Percentiles rank a stretch among this genome's conserved stretches.
These are phyloP conservation scores for Boletus reticuloceps DNA, from an alignment of 768 basidiomycete genomes.

Conservation along the genomic window DNA sequence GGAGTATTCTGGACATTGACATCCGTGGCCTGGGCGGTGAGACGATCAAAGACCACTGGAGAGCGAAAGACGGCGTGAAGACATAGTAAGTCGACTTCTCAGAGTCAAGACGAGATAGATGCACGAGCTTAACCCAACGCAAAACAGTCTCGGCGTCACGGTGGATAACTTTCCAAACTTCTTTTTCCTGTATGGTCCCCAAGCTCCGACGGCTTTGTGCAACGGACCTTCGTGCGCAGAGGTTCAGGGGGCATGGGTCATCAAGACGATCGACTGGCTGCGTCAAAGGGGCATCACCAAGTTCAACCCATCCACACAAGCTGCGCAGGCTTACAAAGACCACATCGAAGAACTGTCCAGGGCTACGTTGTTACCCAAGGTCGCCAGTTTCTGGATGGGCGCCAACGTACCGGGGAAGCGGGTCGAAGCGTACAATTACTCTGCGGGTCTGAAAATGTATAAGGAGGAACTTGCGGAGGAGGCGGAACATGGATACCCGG, in stretches of 20 bases:
- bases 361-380: constrained; percentile 1
- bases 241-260: constrained; percentile 3
- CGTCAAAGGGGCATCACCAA: constrained; percentile 5
- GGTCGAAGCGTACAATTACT: constrained; percentile 9
- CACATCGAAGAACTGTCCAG: background rate
- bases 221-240: constrained; percentile 2
- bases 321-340: background rate
- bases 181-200: constrained; percentile 5
- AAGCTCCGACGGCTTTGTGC: constrained; percentile 7
- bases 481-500: constrained; percentile 3
- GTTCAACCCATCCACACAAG: background rate
- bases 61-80: constrained; percentile 1
- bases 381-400: constrained; percentile 7
- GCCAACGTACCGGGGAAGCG: constrained; percentile 8
- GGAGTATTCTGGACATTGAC: constrained; percentile 4
- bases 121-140: no score
- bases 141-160: background rate
- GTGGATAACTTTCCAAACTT: constrained; percentile 10
- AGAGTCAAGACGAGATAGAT: background rate
- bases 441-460: constrained; percentile 4
- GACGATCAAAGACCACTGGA: constrained; percentile 7
- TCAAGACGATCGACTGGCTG: constrained; percentile 3
- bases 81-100: constrained; percentile 1
- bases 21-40: constrained; percentile 5
- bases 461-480: constrained; percentile 9